Conservation (phyloP, 345 rosid genomes). For the Salix purpurea region DNA sequence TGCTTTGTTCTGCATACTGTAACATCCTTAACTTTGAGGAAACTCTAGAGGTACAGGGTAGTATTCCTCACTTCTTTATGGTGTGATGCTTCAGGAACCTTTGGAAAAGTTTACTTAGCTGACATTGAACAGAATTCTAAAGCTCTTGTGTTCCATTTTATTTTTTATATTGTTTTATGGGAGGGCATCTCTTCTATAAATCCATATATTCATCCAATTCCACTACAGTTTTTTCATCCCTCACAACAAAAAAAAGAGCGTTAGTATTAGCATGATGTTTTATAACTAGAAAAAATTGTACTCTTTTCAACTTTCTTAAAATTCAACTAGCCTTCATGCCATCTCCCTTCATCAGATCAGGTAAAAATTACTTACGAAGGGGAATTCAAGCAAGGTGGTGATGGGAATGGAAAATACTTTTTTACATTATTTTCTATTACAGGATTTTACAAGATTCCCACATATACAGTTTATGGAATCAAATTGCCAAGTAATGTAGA, state of each 20-base stretch:
- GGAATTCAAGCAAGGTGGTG: background rate
- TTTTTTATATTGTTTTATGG: background rate
- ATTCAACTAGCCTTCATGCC: background rate
- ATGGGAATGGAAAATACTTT: background rate
- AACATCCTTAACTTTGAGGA: background rate
- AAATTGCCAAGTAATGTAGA: background rate
- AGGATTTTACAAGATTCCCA: background rate
- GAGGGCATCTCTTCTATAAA: background rate
- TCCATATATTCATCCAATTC: background rate
- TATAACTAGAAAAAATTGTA: background rate
- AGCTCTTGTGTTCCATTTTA: background rate
- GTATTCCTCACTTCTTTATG: background rate
- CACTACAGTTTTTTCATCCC: background rate
- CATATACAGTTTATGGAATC: background rate
- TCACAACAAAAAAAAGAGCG: background rate
- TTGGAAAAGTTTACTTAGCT: background rate
- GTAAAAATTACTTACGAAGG: background rate
- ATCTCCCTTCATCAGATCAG: background rate
- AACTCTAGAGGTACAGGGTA: background rate
- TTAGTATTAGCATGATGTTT: background rate
- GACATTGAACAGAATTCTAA: background rate
- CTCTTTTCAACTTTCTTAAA: background rate
- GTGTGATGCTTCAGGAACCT: background rate
- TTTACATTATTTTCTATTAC: background rate
- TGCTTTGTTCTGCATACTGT: background rate